A percentile compares a stretch with the other conserved stretches of the same genome.
Evolutionary conservation across 1,284 basidiomycete species (phyloP).

Genomic region (Paramarasmius palmivorus): DNA sequence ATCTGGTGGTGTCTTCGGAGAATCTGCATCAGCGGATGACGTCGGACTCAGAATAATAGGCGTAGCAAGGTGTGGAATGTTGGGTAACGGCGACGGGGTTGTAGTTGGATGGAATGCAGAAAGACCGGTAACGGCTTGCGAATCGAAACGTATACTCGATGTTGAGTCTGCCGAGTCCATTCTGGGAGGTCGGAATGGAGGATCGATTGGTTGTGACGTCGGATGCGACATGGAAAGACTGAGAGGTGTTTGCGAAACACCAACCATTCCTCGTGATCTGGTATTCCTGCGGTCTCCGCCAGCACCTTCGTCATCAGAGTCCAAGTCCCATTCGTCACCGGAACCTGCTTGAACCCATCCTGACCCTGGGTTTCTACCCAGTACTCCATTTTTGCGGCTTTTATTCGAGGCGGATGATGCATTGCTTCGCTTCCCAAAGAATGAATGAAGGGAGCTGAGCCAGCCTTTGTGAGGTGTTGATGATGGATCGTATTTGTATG

Average conservation of each 20-base stretch:
- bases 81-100: neutral
- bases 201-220: neutral
- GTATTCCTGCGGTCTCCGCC: neutral
- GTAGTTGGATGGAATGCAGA: neutral
- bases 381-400: conserved; percentile 12
- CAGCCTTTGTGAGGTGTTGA: conserved; percentile 6
- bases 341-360: conserved; percentile 45
- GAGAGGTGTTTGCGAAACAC: neutral
- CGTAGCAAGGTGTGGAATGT: neutral
- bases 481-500: conserved; percentile 7
- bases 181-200: conserved; percentile 13
- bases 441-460: neutral
- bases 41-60: neutral
- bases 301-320: conserved; percentile 53
- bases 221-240: neutral
- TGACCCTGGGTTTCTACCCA: conserved; percentile 24
- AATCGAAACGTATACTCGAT: conserved; percentile 10
- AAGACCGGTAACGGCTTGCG: neutral
- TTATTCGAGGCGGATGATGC: conserved; percentile 14
- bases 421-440: neutral
- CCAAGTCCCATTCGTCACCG: conserved; percentile 66
- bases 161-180: conserved; percentile 9
- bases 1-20: neutral
- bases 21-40: neutral
- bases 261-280: neutral